Evolutionary conservation across 2,329 filamentous ascomycete species (phyloP).

Genomic region (Diaporthe citrichinensis): DNA sequence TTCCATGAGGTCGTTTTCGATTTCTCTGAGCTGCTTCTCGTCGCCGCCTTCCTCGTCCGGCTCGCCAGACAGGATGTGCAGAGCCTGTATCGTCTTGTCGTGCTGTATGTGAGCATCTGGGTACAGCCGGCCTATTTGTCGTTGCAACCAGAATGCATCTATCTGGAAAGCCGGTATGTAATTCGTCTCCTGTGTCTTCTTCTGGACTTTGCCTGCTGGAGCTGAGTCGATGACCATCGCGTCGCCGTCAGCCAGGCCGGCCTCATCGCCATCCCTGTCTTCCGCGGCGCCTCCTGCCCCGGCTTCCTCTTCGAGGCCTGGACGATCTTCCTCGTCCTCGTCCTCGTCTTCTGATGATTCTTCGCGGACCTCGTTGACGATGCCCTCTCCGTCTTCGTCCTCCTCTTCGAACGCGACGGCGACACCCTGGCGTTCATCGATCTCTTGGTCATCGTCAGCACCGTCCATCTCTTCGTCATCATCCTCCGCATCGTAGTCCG

Average conservation of each 20-base stretch:
- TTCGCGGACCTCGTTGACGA: conserved; percentile 89
- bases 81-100: conserved; percentile 88
- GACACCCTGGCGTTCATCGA: conserved; percentile 95
- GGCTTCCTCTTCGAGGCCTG: conserved; percentile 67
- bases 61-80: conserved; percentile 85
- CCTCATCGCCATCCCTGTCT: conserved; percentile 65
- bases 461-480: conserved; percentile 91
- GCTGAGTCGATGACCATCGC: conserved; percentile 88
- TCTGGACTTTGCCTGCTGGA: conserved; percentile 61
- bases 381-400: conserved; percentile 84
- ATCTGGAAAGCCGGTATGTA: conserved; percentile 88
- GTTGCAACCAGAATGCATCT: conserved; percentile 96
- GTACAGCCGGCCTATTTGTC: conserved; percentile 90
- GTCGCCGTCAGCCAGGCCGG: conserved; percentile 71
- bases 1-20: conserved; percentile 98
- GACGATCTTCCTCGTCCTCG: conserved; percentile 72
- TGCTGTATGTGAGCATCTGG: conserved; percentile 93
- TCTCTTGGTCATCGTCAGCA: conserved; percentile 78
- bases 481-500: conserved; percentile 96
- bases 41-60: conserved; percentile 79
- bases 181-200: conserved; percentile 67
- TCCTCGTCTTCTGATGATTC: conserved; percentile 80
- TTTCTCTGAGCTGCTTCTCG: conserved; percentile 88
- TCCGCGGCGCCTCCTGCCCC: conserved; percentile 63
- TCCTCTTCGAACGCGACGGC: conserved; percentile 96